Evolutionary conservation across 768 basidiomycete genomes (phyloP), one percentile per base, ranked within the genome.

Genomic region (Epithele typhae): DNA sequence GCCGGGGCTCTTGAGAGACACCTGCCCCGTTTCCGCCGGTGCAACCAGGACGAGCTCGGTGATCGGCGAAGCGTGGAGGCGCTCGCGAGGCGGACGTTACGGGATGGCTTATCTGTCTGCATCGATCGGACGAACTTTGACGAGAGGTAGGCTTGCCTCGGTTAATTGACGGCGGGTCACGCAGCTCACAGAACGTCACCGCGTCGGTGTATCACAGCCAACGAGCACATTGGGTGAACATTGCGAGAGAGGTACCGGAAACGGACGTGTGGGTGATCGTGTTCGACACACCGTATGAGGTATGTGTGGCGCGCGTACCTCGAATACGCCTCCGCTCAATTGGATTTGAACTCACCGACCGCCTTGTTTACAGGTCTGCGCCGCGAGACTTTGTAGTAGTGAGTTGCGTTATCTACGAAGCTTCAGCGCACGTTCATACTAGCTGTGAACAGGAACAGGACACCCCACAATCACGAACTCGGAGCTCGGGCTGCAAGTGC

Each of bases 31-130:
- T 85, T 88, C 60, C 68, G 70, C 36, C 74, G 86, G 54, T 90
- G 86, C 62, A 88, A 81, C 67, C 87, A 91, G 64, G 89, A 92
- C 57, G 83, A 89, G 44, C 72, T 92, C 35, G 89, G 87, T 15
- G 70, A 72, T 56, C 74, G 88, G 54, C 73, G 72, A 11, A 64
- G 56, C n/a, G 88, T 90, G 0, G 88, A 90, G 60, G 60, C 66
- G 8, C 64, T 81, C 30, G 82, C 79, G 5, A 65, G 79, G 48
- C 53, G 66, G 19, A 70, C 73, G 6, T 71, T 90, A 42, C 52
- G 57, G 37, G 63, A 73, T 52, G 84, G 85, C n/a, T 62, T 69
- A 39, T 90, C 84, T n/a, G 82, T 83, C 14, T 87, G 84, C 61
- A 76, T 90, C 36, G 89, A 90, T 59, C 76, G 88, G 50, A 85